A percentile compares a stretch with the other conserved stretches of the same genome.
Evolutionary conservation across 2,329 filamentous ascomycete species (phyloP).

Genomic region (Aureobasidium sp.): DNA sequence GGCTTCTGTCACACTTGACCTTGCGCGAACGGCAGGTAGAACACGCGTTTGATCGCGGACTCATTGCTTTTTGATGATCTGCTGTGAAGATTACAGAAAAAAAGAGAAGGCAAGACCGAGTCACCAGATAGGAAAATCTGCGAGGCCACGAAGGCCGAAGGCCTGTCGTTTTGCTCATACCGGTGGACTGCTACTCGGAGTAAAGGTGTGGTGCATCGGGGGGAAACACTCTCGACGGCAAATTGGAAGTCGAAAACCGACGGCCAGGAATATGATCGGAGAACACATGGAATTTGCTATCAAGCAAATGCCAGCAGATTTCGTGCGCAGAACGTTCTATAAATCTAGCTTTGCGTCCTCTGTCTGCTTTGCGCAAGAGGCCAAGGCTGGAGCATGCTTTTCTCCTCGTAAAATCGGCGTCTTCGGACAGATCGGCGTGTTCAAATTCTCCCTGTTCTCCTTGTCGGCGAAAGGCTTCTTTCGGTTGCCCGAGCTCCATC

Average conservation of each 20-base stretch:
- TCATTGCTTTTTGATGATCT: slow-evolving; percentile 6
- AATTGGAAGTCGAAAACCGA: slow-evolving; percentile 15
- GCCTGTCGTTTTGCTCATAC: slow-evolving; percentile 13
- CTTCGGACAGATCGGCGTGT: slow-evolving; percentile 9
- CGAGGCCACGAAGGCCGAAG: slow-evolving; percentile 13
- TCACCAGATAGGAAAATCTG: slow-evolving; percentile 4
- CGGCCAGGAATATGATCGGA: neutral
- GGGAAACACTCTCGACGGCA: neutral
- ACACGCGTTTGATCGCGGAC: slow-evolving; percentile 12
- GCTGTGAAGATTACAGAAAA: slow-evolving; percentile 4
- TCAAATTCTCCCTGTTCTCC: neutral
- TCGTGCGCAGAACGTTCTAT: neutral
- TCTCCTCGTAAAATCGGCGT: slow-evolving; percentile 2
- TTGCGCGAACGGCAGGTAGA: slow-evolving; percentile 13
- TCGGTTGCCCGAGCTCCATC: neutral
- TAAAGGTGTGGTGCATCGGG: neutral
- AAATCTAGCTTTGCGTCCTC: neutral
- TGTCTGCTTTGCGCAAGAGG: neutral
- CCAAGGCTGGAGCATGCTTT: neutral
- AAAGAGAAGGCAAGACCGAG: slow-evolving; percentile 13
- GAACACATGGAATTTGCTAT: neutral
- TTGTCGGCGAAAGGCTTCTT: neutral
- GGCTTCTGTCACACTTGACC: slow-evolving; percentile 14
- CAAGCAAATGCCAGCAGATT: neutral
- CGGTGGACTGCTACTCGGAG: slow-evolving; percentile 10